A percentile compares a stretch with the other conserved stretches of the same genome.
Conservation (phyloP, 148 eudicot genomes). For the Vaccinium corymbosum region DNA sequence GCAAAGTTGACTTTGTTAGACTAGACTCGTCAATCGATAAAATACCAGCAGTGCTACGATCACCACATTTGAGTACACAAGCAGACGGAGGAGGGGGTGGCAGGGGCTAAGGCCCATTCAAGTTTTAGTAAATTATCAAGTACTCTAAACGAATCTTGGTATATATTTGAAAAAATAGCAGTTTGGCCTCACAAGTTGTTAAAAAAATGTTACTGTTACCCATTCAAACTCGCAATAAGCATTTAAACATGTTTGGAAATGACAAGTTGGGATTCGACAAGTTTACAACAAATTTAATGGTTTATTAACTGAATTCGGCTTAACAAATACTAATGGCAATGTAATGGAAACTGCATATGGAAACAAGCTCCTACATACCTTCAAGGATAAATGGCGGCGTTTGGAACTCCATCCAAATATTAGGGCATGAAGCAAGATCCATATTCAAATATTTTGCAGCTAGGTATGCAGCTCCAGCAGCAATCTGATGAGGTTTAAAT, state of each 20-base stretch:
- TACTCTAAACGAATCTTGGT: neutral
- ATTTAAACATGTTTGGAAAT: neutral
- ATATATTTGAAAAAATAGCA: neutral
- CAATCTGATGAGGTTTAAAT: constrained; percentile 93
- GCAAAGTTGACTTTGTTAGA: neutral
- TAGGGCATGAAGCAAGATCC: constrained; percentile 59
- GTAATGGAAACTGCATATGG: neutral
- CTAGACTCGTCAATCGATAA: neutral
- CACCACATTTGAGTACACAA: neutral
- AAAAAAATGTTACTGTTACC: neutral
- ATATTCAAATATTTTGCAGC: constrained; percentile 79
- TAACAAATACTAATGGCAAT: too few relatives aligned
- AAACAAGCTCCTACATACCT: constrained; percentile 33
- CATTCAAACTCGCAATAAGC: neutral
- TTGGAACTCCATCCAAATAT: constrained; percentile 75
- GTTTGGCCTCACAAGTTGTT: neutral
- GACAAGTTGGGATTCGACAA: neutral
- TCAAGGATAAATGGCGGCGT: constrained; percentile 68
- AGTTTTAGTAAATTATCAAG: neutral
- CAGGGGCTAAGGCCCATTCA: neutral
- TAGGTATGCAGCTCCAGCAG: constrained; percentile 93
- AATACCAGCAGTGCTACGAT: neutral
- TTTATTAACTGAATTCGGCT: neutral
- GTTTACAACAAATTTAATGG: neutral
- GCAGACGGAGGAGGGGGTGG: neutral